Evolutionary conservation across 2,329 filamentous ascomycete genomes (phyloP).

Genomic region (Colletotrichum kahawae): DNA sequence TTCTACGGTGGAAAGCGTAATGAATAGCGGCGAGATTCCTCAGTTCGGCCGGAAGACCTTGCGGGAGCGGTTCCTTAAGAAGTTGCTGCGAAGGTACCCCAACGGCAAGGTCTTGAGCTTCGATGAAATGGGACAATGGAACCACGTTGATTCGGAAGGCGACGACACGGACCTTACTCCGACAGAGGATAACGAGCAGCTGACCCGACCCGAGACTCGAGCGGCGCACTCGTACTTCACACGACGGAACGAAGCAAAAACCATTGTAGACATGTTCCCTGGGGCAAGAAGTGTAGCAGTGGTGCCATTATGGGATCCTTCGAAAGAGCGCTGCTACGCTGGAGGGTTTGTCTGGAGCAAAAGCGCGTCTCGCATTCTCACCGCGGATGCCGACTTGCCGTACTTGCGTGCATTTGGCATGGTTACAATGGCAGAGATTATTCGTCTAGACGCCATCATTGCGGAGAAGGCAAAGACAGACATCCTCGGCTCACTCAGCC

Average conservation of each 20-base stretch:
- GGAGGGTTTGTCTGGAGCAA: slow-evolving; percentile 46
- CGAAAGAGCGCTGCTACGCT: slow-evolving; percentile 40
- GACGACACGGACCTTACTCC: slow-evolving; percentile 8
- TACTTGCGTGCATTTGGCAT: slow-evolving; percentile 54
- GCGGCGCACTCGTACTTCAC: slow-evolving; percentile 12
- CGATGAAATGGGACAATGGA: slow-evolving; percentile 39
- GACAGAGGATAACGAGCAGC: slow-evolving; percentile 11
- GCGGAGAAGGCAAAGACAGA: slow-evolving; percentile 53
- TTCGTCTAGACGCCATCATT: slow-evolving; percentile 41
- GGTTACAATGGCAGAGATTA: slow-evolving; percentile 60
- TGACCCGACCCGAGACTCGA: background rate
- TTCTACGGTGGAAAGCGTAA: slow-evolving; percentile 30
- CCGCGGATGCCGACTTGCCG: slow-evolving; percentile 28
- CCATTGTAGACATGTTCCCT: slow-evolving; percentile 43
- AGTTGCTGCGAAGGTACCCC: slow-evolving; percentile 49
- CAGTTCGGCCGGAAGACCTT: slow-evolving; percentile 28
- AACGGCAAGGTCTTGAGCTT: slow-evolving; percentile 53
- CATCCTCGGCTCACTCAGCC: slow-evolving; percentile 61
- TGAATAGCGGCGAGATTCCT: slow-evolving; percentile 31
- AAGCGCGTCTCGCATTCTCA: slow-evolving; percentile 31
- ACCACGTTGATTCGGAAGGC: slow-evolving; percentile 31
- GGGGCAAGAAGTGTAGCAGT: slow-evolving; percentile 39
- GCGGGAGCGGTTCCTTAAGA: slow-evolving; percentile 43
- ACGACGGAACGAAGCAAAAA: slow-evolving; percentile 31
- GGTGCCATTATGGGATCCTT: slow-evolving; percentile 41